Conservation (phyloP, 2,329 filamentous ascomycete species). For the Nemania sp. region DNA sequence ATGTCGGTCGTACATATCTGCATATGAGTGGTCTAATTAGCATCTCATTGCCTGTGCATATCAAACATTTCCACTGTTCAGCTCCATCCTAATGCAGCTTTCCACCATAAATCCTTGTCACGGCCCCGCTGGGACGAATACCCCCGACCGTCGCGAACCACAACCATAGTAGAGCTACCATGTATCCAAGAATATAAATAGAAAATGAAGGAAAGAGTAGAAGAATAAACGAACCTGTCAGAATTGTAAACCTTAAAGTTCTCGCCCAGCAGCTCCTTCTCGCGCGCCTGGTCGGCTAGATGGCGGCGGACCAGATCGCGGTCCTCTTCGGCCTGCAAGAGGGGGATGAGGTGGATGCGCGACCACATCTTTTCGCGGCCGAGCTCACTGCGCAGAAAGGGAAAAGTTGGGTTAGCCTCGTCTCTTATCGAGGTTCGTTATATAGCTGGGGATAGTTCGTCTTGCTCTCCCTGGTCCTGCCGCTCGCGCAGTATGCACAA, state of each 20-base stretch:
- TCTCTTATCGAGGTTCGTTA: neutral
- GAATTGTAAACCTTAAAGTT: conserved; percentile 85
- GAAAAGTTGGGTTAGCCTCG: conserved; percentile 1
- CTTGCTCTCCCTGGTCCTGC: neutral
- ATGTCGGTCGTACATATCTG: conserved; percentile 70
- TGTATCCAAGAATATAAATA: neutral
- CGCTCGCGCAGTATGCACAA: neutral
- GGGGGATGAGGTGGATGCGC: conserved; percentile 88
- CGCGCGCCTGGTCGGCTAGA: conserved; percentile 82
- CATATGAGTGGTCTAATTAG: neutral
- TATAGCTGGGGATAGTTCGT: neutral
- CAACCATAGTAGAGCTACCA: neutral
- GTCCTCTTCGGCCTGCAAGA: conserved; percentile 96
- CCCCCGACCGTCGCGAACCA: neutral
- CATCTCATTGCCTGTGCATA: neutral
- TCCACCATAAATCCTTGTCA: no score
- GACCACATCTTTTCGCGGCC: conserved; percentile 98
- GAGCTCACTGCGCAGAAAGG: conserved; percentile 67
- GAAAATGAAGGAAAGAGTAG: conserved; percentile 5
- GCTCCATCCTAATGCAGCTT: no score
- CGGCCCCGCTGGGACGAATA: neutral
- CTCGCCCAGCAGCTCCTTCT: conserved; percentile 86
- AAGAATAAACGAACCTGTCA: conserved; percentile 67
- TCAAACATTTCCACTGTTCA: neutral
- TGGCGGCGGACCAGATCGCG: conserved; percentile 88